A percentile compares a stretch with the other conserved stretches of the same genome.
phyloP scores from a whole-genome alignment of 140 eudicot species.

The Ambrosia hybrid region DNA sequence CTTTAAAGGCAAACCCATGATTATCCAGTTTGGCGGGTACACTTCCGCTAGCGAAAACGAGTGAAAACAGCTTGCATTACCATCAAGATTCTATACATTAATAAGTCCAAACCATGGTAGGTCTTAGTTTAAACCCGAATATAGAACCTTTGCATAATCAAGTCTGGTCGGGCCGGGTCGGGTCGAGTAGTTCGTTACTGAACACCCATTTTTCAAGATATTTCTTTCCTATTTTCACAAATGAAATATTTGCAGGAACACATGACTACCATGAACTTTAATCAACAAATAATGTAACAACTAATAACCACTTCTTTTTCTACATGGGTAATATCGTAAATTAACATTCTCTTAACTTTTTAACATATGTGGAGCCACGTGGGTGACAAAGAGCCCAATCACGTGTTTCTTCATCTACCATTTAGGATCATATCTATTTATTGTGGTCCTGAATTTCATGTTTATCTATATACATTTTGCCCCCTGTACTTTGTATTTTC shows the following conservation, averaged over 20 bases:
- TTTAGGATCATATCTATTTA: conserved; percentile 21
- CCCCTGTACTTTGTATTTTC: background rate
- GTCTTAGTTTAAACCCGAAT: too few relatives aligned
- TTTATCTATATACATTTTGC: conserved; percentile 3
- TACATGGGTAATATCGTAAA: conserved; percentile 23
- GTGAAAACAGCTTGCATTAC: conserved; percentile 4
- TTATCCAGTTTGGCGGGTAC: conserved; percentile 82
- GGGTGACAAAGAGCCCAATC: conserved; percentile 31
- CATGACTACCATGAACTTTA: conserved; percentile 25
- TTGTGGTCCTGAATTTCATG: conserved; percentile 15
- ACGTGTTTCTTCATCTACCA: conserved; percentile 35
- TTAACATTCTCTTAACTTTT: conserved; percentile 11
- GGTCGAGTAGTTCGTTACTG: background rate
- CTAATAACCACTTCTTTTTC: conserved; percentile 29
- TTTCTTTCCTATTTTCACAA: background rate
- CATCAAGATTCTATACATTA: too few relatives aligned
- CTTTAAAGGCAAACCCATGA: conserved; percentile 86
- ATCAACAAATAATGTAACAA: conserved; percentile 21
- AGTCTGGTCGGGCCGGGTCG: conserved; percentile 14
- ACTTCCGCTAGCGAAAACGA: conserved; percentile 49
- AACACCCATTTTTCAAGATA: background rate
- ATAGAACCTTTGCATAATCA: conserved; percentile 12
- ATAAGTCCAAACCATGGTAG: too few relatives aligned
- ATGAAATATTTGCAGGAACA: background rate
- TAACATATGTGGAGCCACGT: conserved; percentile 39